A percentile compares a stretch with the other conserved stretches of the same genome.
Conservation (phyloP, 2,329 filamentous ascomycete species). For the Fusarium xylarioides region DNA sequence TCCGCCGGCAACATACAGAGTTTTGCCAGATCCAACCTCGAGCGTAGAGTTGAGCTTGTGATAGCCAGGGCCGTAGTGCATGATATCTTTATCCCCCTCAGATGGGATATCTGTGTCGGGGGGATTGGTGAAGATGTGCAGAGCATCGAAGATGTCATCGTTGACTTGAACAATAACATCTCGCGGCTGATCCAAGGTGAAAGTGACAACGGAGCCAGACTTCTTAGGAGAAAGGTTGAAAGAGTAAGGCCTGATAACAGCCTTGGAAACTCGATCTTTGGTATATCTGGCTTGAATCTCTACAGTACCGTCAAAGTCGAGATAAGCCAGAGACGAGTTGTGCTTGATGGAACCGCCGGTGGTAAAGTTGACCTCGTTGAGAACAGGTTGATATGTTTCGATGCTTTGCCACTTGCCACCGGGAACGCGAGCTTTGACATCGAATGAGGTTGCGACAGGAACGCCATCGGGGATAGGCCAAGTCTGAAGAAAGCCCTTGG, state of each 20-base stretch:
- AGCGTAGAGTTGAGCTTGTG: not conserved
- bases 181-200: not conserved
- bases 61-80: not conserved
- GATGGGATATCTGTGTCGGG: not conserved
- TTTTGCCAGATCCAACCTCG: not conserved
- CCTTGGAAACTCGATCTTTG: not conserved
- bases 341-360: not conserved
- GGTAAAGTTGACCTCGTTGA: not conserved
- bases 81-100: fast-evolving
- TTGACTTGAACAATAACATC: not conserved
- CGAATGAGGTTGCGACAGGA: not conserved
- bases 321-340: not conserved
- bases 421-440: not conserved
- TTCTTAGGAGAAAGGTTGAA: not conserved
- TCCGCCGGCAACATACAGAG: not conserved
- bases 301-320: not conserved
- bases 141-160: not conserved
- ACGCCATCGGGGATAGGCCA: not conserved
- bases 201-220: not conserved
- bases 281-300: not conserved
- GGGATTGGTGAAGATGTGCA: not conserved
- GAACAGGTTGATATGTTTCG: not conserved
- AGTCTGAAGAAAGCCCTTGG: not conserved
- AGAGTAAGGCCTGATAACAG: not conserved
- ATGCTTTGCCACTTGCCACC: not conserved